Conservation (phyloP, 225 moss, liverwort and hornwort species). For the Rhytidiadelphus loreus region DNA sequence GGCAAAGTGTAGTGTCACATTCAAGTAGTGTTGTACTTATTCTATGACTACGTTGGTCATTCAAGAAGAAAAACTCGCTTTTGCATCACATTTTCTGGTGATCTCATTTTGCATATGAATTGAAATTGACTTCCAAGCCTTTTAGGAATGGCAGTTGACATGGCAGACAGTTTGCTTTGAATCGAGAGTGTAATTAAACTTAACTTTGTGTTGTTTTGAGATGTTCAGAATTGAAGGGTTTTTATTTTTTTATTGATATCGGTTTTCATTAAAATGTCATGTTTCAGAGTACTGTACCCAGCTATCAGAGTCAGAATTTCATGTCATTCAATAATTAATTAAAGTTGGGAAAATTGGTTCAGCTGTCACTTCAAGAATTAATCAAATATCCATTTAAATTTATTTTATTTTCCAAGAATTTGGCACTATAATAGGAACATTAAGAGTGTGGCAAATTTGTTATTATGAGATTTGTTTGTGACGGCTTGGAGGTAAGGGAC, state of each 20-base stretch:
- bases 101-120: not conserved
- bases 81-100: not conserved
- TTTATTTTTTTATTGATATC: not conserved
- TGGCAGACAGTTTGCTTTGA: not conserved
- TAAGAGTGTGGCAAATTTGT: not conserved
- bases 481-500: accelerated
- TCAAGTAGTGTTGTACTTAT: too few relatives aligned
- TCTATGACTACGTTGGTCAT: not conserved
- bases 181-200: not conserved
- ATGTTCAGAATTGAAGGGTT: not conserved
- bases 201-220: not conserved
- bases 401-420: too few relatives aligned
- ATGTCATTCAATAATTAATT: too few relatives aligned
- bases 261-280: not conserved
- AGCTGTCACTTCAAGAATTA: too few relatives aligned
- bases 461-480: not conserved
- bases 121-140: not conserved
- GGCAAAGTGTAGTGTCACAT: too few relatives aligned
- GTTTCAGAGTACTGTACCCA: too few relatives aligned
- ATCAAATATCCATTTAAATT: too few relatives aligned
- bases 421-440: not conserved
- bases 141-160: not conserved
- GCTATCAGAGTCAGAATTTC: too few relatives aligned
- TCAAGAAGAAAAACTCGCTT: not conserved
- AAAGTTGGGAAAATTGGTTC: too few relatives aligned